A percentile compares a stretch with the other conserved stretches of the same genome.
These are phyloP conservation scores for Trypanosoma mega DNA, from an alignment of 208 protist genomes.

Conservation along the genomic window DNA sequence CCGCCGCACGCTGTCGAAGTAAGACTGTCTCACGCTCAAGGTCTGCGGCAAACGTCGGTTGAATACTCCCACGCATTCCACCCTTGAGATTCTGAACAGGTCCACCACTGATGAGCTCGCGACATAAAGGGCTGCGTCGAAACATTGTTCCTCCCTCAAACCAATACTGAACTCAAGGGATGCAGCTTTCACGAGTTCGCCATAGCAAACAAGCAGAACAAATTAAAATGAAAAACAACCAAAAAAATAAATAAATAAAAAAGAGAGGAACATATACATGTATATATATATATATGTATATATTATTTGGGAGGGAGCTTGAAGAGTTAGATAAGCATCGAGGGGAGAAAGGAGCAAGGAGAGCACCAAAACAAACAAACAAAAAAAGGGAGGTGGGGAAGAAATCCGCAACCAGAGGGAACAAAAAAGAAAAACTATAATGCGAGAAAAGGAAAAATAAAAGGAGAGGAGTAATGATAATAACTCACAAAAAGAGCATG, in stretches of 20 bases:
- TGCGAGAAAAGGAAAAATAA: too few species aligned
- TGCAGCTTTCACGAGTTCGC: too few species aligned
- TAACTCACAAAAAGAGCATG: neutral
- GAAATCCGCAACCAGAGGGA: too few species aligned
- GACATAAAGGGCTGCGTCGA: conserved; percentile 6
- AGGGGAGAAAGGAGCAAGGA: conserved; percentile 5
- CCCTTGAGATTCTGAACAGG: conserved; percentile 14
- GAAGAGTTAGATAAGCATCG: too few species aligned
- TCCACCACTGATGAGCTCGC: conserved; percentile 4
- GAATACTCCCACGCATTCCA: conserved; percentile 32
- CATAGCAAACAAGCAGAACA: conserved; percentile 17
- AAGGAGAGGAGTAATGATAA: neutral
- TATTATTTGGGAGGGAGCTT: too few species aligned
- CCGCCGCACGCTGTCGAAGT: conserved; percentile 16
- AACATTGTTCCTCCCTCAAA: conserved; percentile 12
- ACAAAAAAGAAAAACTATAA: too few species aligned
- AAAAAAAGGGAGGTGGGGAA: neutral
- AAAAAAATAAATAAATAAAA: conserved; percentile 7
- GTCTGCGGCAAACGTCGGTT: conserved; percentile 36
- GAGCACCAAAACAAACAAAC: conserved; percentile 1
- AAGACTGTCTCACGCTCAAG: conserved; percentile 39
- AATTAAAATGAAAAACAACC: conserved; percentile 18
- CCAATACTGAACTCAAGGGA: too few species aligned
- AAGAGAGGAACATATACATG: too few species aligned
- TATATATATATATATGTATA: too few species aligned